Evolutionary conservation across 2,329 filamentous ascomycete genomes (phyloP), one percentile per base, ranked within the genome.

Genomic region (Hypocreales sp.): DNA sequence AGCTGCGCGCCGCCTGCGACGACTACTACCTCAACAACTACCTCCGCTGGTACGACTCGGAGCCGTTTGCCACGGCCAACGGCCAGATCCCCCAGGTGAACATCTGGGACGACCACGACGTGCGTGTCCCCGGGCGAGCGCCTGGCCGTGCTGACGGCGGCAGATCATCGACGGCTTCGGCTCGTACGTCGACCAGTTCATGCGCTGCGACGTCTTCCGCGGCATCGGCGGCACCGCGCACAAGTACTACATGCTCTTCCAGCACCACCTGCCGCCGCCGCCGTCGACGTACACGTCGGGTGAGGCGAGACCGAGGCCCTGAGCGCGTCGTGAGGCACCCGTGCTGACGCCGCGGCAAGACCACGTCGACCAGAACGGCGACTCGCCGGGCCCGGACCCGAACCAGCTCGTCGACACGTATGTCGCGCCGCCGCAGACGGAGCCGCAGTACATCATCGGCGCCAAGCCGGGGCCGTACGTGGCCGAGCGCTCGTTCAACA

Each of bases 171-270:
- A 86, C 50, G 90, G 90, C 0, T 98, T 82, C 46, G 90, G 90
- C 4, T 93, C 84, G 1, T 98, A 98, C 50, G 74, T 84, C 15
- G 74, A 94, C 43, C 73, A 84, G 20, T 95, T 95, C 47, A 95
- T 95, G 84, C 72, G 69, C 41, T 90, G 83, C 27, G 68, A 82
- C 25, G 83, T 98, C 5, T 95, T 98, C 52, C 78, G 79, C 24
- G 90, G 90, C 13, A 72, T 98, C 31, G 90, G 90, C 5, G 83
- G 81, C 18, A 74, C 86, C 29, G 90, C 90, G 2, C 92, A 90
- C 62, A 98, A 98, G 53, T 95, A 95, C 54, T 98, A 98, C 49
- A 71, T 95, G 67, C 68, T 98, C 8, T 98, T 98, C 54, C 90
- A 98, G 55, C 90, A 98, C 41, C 87, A 94, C 44, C 58, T 92